Evolutionary conservation across 2,329 filamentous ascomycete genomes (phyloP).

Genomic region (Mycosphaerella sp.): DNA sequence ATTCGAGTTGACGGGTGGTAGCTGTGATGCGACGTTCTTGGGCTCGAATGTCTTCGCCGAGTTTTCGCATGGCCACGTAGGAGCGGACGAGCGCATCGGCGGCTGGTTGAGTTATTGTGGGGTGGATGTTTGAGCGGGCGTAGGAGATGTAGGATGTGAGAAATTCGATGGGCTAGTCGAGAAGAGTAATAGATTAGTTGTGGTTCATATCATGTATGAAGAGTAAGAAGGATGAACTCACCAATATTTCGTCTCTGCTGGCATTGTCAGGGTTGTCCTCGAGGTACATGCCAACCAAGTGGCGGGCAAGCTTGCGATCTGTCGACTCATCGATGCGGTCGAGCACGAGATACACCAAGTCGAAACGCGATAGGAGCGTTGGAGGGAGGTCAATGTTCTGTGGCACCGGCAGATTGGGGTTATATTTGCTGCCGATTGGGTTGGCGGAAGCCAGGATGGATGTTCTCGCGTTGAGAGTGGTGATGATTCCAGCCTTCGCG

Average conservation of each 20-base stretch:
- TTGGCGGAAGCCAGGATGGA: conserved; percentile 96
- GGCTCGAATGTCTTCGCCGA: conserved; percentile 65
- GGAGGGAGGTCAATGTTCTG: conserved; percentile 98
- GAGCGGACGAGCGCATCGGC: conserved; percentile 76
- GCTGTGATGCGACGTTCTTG: conserved; percentile 95
- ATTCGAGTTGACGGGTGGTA: conserved; percentile 92
- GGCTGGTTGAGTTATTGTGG: conserved; percentile 70
- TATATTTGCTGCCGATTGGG: conserved; percentile 96
- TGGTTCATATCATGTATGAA: conserved; percentile 8
- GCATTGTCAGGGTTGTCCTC: conserved; percentile 91
- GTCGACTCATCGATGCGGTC: conserved; percentile 87
- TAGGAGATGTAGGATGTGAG: conserved; percentile 97
- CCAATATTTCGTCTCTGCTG: conserved; percentile 68
- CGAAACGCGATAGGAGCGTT: conserved; percentile 90
- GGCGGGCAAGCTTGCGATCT: conserved; percentile 82
- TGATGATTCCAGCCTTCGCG: conserved; percentile 72
- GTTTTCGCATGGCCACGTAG: conserved; percentile 91
- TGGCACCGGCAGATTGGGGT: conserved; percentile 88
- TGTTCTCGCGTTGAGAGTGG: conserved; percentile 88
- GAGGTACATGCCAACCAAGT: conserved; percentile 92
- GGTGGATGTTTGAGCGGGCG: conserved; percentile 79
- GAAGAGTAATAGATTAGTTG: conserved; percentile 4
- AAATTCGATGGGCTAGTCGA: conserved; percentile 74
- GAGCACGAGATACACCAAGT: conserved; percentile 92
- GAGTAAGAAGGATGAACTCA: conserved; percentile 43